Conservation (phyloP, 1,139 yeast genomes). For the Geotrichum reessii region DNA sequence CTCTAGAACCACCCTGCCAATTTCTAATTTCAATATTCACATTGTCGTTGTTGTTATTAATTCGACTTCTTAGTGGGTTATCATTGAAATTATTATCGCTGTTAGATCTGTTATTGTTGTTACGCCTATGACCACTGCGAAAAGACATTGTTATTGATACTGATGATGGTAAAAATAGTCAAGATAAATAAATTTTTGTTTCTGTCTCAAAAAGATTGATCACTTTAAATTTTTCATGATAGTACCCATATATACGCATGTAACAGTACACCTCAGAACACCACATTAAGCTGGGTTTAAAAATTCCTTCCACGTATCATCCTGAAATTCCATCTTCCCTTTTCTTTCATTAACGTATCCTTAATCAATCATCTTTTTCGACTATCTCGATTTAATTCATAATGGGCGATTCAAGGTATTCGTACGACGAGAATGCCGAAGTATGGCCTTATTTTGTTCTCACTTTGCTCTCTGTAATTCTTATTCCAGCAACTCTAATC, state of each 20-base stretch:
- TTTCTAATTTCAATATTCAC: conserved; percentile 60
- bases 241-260: neutral
- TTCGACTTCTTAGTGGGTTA: conserved; percentile 19
- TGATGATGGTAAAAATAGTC: neutral
- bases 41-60: conserved; percentile 23
- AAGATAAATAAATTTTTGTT: neutral
- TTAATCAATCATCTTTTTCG: neutral
- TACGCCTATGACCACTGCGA: conserved; percentile 18
- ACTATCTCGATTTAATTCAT: conserved; percentile 3
- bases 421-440: conserved; percentile 84
- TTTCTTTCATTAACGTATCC: neutral
- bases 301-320: conserved; percentile 11
- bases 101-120: conserved; percentile 7
- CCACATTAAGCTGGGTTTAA: neutral
- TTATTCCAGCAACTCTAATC: conserved; percentile 63
- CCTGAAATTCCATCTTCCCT: neutral
- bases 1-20: conserved; percentile 67
- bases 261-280: neutral
- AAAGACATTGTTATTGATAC: conserved; percentile 19
- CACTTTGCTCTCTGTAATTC: conserved; percentile 60
- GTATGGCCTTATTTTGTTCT: conserved; percentile 93
- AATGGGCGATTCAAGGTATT: conserved; percentile 41
- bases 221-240: neutral
- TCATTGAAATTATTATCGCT: conserved; percentile 11
- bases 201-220: neutral